phyloP scores from a whole-genome alignment of 305 asterid species.

The Fraxinus dipetala region DNA sequence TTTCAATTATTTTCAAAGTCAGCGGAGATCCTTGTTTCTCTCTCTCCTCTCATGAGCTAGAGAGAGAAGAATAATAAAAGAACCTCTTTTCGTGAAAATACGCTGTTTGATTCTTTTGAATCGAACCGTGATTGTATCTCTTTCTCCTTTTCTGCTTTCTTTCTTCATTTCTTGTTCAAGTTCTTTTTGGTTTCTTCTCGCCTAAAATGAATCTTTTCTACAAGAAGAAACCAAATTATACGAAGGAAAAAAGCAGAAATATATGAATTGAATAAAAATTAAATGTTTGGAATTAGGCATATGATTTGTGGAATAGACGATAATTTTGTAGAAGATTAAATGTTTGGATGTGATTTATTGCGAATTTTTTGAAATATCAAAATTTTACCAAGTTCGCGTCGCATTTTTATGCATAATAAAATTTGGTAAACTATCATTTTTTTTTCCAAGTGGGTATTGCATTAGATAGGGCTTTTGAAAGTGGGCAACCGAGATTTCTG shows the following conservation, averaged over 20 bases:
- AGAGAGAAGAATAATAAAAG: background rate
- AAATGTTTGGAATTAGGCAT: background rate
- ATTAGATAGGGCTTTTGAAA: background rate
- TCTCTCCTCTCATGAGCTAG: constrained; percentile 17
- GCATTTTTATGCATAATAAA: background rate
- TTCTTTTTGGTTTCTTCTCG: constrained; percentile 23
- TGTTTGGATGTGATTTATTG: background rate
- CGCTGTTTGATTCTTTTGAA: constrained; percentile 25
- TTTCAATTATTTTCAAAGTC: constrained; percentile 21
- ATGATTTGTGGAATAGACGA: background rate
- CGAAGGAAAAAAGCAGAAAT: constrained; percentile 17
- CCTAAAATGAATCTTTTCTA: background rate
- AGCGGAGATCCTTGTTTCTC: constrained; percentile 34
- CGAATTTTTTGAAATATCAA: background rate
- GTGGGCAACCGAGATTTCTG: constrained; percentile 21
- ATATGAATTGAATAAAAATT: background rate
- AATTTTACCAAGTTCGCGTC: background rate
- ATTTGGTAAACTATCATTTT: background rate
- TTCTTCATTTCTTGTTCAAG: constrained; percentile 19
- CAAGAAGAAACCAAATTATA: constrained; percentile 25
- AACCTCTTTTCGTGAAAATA: constrained; percentile 13
- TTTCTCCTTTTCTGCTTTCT: background rate
- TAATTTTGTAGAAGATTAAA: background rate
- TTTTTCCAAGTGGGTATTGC: background rate
- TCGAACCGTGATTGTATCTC: constrained; percentile 10